Conservation (phyloP, 2,329 filamentous ascomycete genomes). For the Berkeleyomyces basicola region DNA sequence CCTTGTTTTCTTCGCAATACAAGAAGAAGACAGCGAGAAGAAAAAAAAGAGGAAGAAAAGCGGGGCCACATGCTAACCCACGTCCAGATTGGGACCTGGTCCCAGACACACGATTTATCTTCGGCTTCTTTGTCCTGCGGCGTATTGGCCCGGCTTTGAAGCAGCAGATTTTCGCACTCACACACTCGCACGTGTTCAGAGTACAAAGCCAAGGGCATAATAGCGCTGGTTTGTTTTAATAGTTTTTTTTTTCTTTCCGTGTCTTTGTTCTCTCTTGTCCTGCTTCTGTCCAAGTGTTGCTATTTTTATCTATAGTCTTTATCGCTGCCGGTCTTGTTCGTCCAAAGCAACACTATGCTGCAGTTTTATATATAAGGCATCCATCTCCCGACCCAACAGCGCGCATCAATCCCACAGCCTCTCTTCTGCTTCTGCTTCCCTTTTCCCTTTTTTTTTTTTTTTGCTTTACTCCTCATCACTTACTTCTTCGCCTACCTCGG, state of each 20-base stretch:
- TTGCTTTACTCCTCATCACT: not conserved
- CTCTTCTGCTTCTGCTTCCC: not conserved
- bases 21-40: not conserved
- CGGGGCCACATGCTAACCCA: not conserved
- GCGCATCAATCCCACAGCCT: not conserved
- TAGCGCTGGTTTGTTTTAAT: not conserved
- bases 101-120: not conserved
- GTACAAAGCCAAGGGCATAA: not conserved
- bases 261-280: not conserved
- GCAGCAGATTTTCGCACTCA: not conserved
- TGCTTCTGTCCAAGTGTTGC: not conserved
- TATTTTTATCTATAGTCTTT: conserved; percentile 1
- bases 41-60: not conserved
- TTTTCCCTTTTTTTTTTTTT: not conserved
- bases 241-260: not conserved
- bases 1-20: not conserved
- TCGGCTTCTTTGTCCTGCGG: not conserved
- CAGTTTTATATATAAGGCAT: conserved; percentile 2
- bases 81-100: not conserved
- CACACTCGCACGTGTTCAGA: not conserved
- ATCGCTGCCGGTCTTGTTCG: not conserved
- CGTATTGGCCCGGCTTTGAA: no score
- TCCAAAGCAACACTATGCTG: not conserved
- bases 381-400: not conserved
- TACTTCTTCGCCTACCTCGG: not conserved